Evolutionary conservation across 305 asterid genomes (phyloP), one percentile per base, ranked within the genome.

Genomic region (Solanum hybrid): DNA sequence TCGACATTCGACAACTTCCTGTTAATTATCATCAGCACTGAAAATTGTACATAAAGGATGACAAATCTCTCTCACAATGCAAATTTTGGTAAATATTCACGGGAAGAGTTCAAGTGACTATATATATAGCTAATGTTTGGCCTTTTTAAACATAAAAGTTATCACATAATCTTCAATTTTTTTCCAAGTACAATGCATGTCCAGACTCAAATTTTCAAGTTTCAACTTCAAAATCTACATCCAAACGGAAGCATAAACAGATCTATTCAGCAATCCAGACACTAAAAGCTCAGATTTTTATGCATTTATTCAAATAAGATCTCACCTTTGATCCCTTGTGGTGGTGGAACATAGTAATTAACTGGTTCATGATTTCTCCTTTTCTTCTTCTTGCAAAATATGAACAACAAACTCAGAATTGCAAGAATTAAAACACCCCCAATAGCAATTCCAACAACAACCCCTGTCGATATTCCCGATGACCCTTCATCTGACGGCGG

Each of bases 311-410:
- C 34, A 32, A 87, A 80, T 14, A 89, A 79, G 70, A 4, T 14
- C 39, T 87, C 89, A 95, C 97, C 96, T 95, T 95, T 95, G 85
- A 70, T 90, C 12, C 94, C 95, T 10, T 57, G 76, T 39, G 92
- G 95, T 38, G 94, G 96, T 27, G 93, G 91, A 34, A 39, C 72
- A 89, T 95, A 90, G 89, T 91, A 94, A 27, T 91, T 90, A 4
- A 94, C 90, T 1, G 57, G 87, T 38, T 84, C 91, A 61, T 84
- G 91, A 10, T 91, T 51, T 90, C 96, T 92, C 91, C 95, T 94
- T 90, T 78, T 94, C 91, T 95, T 95, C 93, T 94, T 95, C 93
- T 92, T 95, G 91, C 96, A 95, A 90, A 91, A 94, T 7, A 95
- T 80, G 73, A 91, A 94, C 76, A 95, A 34, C 32, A 95, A n/a